Conservation (phyloP, 1,284 basidiomycete genomes). For the Phellinidium pouzarii region DNA sequence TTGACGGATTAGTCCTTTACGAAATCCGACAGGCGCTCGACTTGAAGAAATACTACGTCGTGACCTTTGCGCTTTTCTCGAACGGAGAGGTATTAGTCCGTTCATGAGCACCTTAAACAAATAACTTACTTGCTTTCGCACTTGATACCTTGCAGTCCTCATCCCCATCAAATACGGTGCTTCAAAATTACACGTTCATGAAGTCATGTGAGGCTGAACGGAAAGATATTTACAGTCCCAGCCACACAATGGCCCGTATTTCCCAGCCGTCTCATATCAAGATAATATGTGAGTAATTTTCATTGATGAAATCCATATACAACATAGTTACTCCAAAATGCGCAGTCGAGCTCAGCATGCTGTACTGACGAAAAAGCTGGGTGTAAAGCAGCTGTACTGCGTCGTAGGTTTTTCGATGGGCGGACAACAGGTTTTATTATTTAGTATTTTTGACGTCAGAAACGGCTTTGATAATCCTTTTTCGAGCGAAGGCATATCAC, state of each 20-base stretch:
- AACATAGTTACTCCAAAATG: background rate
- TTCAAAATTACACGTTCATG: background rate
- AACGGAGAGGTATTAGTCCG: constrained; percentile 25
- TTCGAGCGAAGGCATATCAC: constrained; percentile 26
- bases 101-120: background rate
- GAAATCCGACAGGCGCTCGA: constrained; percentile 24
- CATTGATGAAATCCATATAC: background rate
- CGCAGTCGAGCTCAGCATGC: constrained; percentile 48
- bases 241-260: constrained; percentile 38
- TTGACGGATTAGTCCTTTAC: background rate
- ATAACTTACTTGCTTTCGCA: background rate
- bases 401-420: constrained; percentile 61
- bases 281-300: constrained; percentile 45
- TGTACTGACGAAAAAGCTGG: constrained; percentile 44
- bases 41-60: constrained; percentile 26
- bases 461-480: background rate
- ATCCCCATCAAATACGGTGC: constrained; percentile 57
- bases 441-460: background rate
- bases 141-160: constrained; percentile 35
- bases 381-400: constrained; percentile 41
- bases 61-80: constrained; percentile 28
- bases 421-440: constrained; percentile 42
- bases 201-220: constrained; percentile 6
- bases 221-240: constrained; percentile 25
- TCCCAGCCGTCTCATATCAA: constrained; percentile 40